Percentiles rank a stretch among this genome's conserved stretches.
These are phyloP conservation scores for Balamuthia mandrillaris DNA, from an alignment of 208 protist species.

Conservation along the genomic window DNA sequence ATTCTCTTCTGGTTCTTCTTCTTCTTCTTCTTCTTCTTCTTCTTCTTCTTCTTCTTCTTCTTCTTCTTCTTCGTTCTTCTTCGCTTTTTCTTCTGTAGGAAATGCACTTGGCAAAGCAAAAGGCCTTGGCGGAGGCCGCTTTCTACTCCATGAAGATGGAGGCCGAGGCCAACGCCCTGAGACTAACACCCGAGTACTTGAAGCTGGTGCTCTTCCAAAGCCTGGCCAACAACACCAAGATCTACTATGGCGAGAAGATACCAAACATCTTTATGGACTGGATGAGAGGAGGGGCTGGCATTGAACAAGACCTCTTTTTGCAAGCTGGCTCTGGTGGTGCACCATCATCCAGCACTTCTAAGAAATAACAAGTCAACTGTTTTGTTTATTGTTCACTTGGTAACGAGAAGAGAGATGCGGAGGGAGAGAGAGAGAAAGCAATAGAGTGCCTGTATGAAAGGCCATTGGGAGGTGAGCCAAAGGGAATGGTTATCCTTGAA, in stretches of 20 bases:
- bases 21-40: too few relatives aligned
- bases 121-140: background rate
- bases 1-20: too few relatives aligned
- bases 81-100: too few relatives aligned
- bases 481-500: too few relatives aligned
- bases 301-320: background rate
- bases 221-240: constrained; percentile 42
- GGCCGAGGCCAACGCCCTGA: constrained; percentile 20
- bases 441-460: background rate
- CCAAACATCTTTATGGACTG: constrained; percentile 24
- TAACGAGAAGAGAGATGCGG: background rate
- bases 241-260: constrained; percentile 32
- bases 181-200: constrained; percentile 30
- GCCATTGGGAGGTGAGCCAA: background rate
- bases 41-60: too few relatives aligned
- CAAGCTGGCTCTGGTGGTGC: background rate
- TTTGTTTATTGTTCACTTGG: background rate
- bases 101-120: constrained; percentile 2
- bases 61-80: too few relatives aligned
- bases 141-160: background rate
- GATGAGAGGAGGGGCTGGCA: too few relatives aligned
- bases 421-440: background rate
- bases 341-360: background rate
- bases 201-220: background rate
- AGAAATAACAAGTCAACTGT: background rate